phyloP scores from a whole-genome alignment of 768 basidiomycete genomes.

The Daedaleopsis nitida region DNA sequence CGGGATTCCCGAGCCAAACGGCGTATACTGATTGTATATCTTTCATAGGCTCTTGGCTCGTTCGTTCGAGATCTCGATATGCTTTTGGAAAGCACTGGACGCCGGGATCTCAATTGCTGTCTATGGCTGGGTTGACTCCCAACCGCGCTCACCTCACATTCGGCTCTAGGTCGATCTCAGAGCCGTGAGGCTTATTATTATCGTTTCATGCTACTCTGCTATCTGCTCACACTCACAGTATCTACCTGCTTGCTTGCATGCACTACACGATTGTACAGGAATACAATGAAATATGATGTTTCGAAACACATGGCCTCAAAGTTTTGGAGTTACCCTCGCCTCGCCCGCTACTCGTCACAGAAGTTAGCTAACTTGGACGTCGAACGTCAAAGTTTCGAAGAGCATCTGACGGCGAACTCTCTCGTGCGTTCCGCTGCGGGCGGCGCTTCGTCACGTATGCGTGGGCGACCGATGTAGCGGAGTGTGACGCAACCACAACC shows the following conservation, averaged over 20 bases:
- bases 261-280: constrained; percentile 20
- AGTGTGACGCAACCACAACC: too few relatives aligned
- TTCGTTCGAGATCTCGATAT: constrained; percentile 24
- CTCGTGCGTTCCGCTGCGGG: too few relatives aligned
- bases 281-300: constrained; percentile 12
- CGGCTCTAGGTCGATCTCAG: background rate
- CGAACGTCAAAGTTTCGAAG: too few relatives aligned
- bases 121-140: constrained; percentile 14
- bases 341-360: too few relatives aligned
- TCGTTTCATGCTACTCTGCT: background rate
- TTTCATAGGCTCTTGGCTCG: constrained; percentile 12
- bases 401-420: too few relatives aligned
- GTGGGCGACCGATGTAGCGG: too few relatives aligned
- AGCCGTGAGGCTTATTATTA: constrained; percentile 1
- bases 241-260: constrained; percentile 19
- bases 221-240: constrained; percentile 12
- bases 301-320: background rate
- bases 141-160: constrained; percentile 10
- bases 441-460: too few relatives aligned
- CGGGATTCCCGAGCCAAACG: background rate
- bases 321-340: too few relatives aligned
- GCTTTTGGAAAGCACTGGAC: constrained; percentile 28
- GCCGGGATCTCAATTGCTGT: constrained; percentile 25
- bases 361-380: too few relatives aligned
- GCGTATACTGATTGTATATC: background rate